A percentile compares a stretch with the other conserved stretches of the same genome.
phyloP scores from a whole-genome alignment of 352 stramenopile genomes.

The Phytophthora chlamydospora region DNA sequence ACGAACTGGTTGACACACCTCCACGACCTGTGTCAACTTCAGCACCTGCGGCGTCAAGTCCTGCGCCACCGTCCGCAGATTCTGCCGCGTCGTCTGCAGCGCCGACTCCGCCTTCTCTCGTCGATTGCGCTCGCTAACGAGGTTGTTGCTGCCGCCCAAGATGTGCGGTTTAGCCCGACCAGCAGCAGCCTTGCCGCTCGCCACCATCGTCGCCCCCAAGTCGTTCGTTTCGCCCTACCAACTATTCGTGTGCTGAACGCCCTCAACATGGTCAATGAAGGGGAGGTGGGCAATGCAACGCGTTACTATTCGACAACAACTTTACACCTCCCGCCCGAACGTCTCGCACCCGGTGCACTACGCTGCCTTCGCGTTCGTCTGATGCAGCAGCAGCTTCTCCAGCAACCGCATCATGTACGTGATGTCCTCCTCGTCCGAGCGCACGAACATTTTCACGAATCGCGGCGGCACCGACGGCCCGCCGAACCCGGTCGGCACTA shows the following conservation, averaged over 20 bases:
- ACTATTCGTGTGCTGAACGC: no score
- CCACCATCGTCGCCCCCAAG: conserved; percentile 3
- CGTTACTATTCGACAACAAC: neutral
- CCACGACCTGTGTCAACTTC: conserved; percentile 49
- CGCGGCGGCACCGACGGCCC: conserved; percentile 20
- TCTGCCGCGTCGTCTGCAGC: conserved; percentile 42
- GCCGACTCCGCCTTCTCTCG: conserved; percentile 58
- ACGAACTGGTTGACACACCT: conserved; percentile 32
- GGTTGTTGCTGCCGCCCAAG: conserved; percentile 73
- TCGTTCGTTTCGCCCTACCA: neutral
- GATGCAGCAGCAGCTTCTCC: conserved; percentile 27
- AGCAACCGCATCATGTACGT: conserved; percentile 33
- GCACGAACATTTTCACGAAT: conserved; percentile 35
- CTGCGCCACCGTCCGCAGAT: conserved; percentile 43
- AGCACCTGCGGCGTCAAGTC: conserved; percentile 59
- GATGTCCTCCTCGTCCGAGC: conserved; percentile 34
- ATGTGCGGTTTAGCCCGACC: conserved; percentile 44
- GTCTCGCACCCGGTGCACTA: neutral
- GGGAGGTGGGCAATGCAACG: no score
- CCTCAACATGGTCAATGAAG: no score
- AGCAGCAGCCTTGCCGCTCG: neutral
- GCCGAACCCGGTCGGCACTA: conserved; percentile 30
- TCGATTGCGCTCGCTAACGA: conserved; percentile 60
- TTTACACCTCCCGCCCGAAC: conserved; percentile 16
- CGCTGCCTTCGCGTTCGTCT: conserved; percentile 4